Percentiles rank a stretch among this genome's conserved stretches.
Conservation (phyloP, 345 rosid genomes). For the Eucalyptus melliodora region DNA sequence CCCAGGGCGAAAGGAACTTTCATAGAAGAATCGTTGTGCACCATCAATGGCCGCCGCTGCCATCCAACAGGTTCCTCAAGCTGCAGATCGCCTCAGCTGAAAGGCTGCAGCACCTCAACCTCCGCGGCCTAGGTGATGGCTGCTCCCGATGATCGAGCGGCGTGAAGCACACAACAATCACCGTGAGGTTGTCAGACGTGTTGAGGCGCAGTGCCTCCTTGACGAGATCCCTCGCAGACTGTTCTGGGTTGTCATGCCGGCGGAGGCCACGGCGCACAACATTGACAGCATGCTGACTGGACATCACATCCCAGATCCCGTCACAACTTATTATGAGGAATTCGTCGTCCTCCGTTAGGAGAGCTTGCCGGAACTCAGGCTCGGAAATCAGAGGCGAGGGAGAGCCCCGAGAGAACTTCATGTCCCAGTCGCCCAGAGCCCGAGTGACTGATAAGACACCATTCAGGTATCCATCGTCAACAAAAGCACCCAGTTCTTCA, state of each 20-base stretch:
- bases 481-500: constrained; percentile 30
- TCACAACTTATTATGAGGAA: constrained; percentile 86
- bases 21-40: background rate
- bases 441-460: constrained; percentile 69
- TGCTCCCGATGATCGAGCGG: constrained; percentile 24
- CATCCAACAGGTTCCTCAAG: constrained; percentile 46
- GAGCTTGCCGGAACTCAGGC: constrained; percentile 54
- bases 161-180: constrained; percentile 57
- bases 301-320: constrained; percentile 89
- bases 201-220: constrained; percentile 53
- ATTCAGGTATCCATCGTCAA: constrained; percentile 68
- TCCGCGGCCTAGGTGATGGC: constrained; percentile 18
- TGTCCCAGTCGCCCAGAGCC: constrained; percentile 92
- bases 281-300: constrained; percentile 77
- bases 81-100: constrained; percentile 60
- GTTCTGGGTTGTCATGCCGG: constrained; percentile 59
- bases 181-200: constrained; percentile 72
- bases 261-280: constrained; percentile 47
- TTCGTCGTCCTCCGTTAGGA: constrained; percentile 72
- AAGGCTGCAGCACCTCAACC: constrained; percentile 42
- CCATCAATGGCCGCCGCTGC: constrained; percentile 13
- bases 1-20: background rate
- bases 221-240: constrained; percentile 68
- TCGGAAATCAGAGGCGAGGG: constrained; percentile 70
- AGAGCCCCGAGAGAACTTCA: constrained; percentile 51